These are phyloP conservation scores for Globisporangium abappressorium DNA, from an alignment of 352 stramenopile species.

Conservation along the genomic window DNA sequence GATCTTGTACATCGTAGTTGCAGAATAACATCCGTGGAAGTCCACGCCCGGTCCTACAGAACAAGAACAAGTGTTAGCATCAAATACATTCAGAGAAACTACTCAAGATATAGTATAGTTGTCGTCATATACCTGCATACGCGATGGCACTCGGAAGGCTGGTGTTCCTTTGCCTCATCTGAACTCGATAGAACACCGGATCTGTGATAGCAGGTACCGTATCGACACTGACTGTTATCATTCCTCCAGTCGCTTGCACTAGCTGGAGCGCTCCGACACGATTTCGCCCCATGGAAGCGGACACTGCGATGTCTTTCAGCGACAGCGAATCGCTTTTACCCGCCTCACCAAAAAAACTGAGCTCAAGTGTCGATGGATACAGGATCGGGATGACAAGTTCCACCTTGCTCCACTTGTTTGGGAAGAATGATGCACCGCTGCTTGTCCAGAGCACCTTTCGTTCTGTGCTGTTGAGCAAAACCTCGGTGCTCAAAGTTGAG, in stretches of 20 bases:
- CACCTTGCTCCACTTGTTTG: constrained; percentile 31
- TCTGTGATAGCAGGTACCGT: constrained; percentile 4
- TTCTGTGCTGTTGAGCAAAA: constrained; percentile 30
- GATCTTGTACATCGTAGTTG: constrained; percentile 24
- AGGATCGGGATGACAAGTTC: constrained; percentile 19
- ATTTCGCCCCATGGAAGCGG: constrained; percentile 12
- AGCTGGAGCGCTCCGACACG: constrained; percentile 23
- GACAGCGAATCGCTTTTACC: constrained; percentile 30
- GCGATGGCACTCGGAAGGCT: constrained; percentile 9
- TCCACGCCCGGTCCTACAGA: constrained; percentile 30
- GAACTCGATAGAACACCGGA: constrained; percentile 32
- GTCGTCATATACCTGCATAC: constrained; percentile 34
- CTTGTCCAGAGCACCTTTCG: constrained; percentile 34
- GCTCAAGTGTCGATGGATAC: constrained; percentile 21
- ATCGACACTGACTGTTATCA: constrained; percentile 28
- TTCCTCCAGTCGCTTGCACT: constrained; percentile 38
- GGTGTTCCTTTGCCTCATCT: constrained; percentile 19
- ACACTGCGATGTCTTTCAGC: constrained; percentile 34
- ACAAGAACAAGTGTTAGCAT: neutral
- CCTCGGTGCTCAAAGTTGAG: constrained; percentile 30
- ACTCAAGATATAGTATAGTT: neutral
- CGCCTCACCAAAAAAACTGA: constrained; percentile 33
- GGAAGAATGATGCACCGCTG: constrained; percentile 4
- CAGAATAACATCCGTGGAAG: constrained; percentile 32
- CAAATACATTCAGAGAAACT: neutral